Evolutionary conservation across 2,329 filamentous ascomycete genomes (phyloP), one percentile per base, ranked within the genome.

Genomic region (Mycosphaerella arachidis): DNA sequence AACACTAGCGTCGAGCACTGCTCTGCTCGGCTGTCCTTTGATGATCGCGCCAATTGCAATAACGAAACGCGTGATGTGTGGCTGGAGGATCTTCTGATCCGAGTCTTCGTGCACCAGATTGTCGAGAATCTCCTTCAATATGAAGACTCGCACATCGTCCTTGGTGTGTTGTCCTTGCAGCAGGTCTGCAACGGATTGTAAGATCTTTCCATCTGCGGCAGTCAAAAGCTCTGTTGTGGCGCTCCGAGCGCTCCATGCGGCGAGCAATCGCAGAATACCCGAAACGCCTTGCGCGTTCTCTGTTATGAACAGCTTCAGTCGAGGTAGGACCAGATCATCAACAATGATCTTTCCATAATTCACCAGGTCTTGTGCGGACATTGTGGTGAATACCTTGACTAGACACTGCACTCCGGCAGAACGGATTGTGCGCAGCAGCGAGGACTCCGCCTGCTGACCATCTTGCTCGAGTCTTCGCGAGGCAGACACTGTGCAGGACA

Each of bases 261-360:
- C 86, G 63, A 99, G 86, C 5, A 99, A 79, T 63, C 88, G 87
- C 62, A 97, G 82, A 45, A 92, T 83, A 16, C 88, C 90, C 2
- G 94, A 97, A 7, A 97, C 81, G 13, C 91, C 91, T 71, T 99
- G 92, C 0, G 91, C 89, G 48, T 91, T 96, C 76, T 99, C 94
- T 5, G 84, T 80, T 0, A 92, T 85, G 56, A 99, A 84, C 59
- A 89, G 90, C 2, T 88, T 83, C 18, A 97, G 79, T 65, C 91
- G 84, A 18, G 91, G 91, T 55, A 84, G 85, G 50, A 99, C 81
- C 29, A 95, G 78, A 70, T 96, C 87, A 30, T 83, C 78, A 56
- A 94, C 84, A 55, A 97, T 87, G 0, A 83, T 75, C 8, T 84
- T 80, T 40, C 90, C 82, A 72, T 92, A 96, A 1, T 81, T 78